Evolutionary conservation across 2,329 filamentous ascomycete genomes (phyloP).

Genomic region (Phialemonium atrogriseum): DNA sequence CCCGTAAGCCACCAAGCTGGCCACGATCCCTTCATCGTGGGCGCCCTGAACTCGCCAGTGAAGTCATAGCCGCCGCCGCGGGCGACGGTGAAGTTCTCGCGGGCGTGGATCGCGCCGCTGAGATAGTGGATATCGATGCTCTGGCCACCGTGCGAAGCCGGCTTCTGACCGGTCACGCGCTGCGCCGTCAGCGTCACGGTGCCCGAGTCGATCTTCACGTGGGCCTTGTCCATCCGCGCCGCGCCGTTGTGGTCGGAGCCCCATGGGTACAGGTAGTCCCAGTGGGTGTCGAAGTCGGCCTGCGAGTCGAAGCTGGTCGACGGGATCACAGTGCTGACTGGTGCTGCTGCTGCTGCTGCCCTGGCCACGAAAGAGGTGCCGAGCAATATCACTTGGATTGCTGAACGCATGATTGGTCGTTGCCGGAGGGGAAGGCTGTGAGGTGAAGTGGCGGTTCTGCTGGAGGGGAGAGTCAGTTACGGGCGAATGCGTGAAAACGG

Average conservation of each 20-base stretch:
- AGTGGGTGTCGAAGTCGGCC: constrained; percentile 32
- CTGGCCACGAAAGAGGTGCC: too few relatives aligned
- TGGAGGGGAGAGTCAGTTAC: too few relatives aligned
- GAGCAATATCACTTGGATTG: too few relatives aligned
- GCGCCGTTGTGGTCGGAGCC: constrained; percentile 49
- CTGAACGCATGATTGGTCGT: too few relatives aligned
- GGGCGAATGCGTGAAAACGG: too few relatives aligned
- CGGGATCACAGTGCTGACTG: constrained; percentile 29
- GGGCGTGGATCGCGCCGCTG: constrained; percentile 33
- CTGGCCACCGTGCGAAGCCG: constrained; percentile 27
- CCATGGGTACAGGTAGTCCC: constrained; percentile 48
- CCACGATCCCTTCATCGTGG: constrained; percentile 39
- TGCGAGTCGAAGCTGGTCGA: constrained; percentile 28
- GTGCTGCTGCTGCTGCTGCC: too few relatives aligned
- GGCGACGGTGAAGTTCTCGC: constrained; percentile 29
- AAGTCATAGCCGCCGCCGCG: constrained; percentile 32
- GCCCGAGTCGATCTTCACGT: constrained; percentile 32
- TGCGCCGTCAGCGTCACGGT: constrained; percentile 38
- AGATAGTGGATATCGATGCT: constrained; percentile 42
- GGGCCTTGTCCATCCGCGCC: constrained; percentile 41
- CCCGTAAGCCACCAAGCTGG: constrained; percentile 52
- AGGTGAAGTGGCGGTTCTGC: too few relatives aligned
- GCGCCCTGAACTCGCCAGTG: constrained; percentile 29
- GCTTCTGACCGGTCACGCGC: constrained; percentile 30
- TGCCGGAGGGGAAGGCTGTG: too few relatives aligned